Percentiles rank a stretch among this genome's conserved stretches.
Conservation (phyloP, 1,284 basidiomycete genomes). For the Crepidotus sp. region DNA sequence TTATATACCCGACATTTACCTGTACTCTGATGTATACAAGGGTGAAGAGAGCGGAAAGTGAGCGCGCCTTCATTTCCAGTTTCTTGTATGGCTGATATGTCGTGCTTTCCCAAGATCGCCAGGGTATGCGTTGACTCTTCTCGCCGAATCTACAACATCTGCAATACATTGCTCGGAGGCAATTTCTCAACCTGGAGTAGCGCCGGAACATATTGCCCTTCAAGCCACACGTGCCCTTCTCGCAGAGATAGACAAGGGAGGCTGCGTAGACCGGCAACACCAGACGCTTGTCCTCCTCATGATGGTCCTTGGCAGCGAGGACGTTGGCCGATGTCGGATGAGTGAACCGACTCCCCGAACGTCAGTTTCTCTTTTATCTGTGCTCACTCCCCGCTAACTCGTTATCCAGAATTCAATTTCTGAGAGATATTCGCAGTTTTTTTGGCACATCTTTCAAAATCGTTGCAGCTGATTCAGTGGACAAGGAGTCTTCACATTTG, state of each 20-base stretch:
- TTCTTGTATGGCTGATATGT: background rate
- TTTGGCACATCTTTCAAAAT: conserved; percentile 70
- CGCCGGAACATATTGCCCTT: conserved; percentile 91
- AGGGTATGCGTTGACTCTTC: conserved; percentile 86
- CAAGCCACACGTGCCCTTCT: conserved; percentile 74
- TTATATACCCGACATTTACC: conserved; percentile 96
- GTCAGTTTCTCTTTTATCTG: conserved; percentile 39
- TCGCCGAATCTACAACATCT: conserved; percentile 89
- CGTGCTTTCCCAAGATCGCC: conserved; percentile 69
- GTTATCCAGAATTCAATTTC: conserved; percentile 70
- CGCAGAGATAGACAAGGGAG: conserved; percentile 71
- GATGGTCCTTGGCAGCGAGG: conserved; percentile 94
- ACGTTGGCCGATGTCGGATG: conserved; percentile 86
- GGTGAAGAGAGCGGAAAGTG: conserved; percentile 95
- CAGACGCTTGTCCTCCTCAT: conserved; percentile 83
- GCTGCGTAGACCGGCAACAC: conserved; percentile 87
- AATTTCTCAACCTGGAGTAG: conserved; percentile 64
- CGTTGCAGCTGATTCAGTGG: conserved; percentile 38
- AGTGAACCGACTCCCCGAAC: conserved; percentile 73
- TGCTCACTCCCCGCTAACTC: conserved; percentile 13
- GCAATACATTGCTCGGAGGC: conserved; percentile 86
- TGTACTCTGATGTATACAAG: conserved; percentile 98
- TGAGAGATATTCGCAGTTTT: conserved; percentile 75
- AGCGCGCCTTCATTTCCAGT: conserved; percentile 24
- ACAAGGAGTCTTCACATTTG: conserved; percentile 44